Percentiles rank a stretch among this genome's conserved stretches.
Evolutionary conservation across 108 stramenopile species (phyloP).

Genomic region (Chaetoceros muelleri): DNA sequence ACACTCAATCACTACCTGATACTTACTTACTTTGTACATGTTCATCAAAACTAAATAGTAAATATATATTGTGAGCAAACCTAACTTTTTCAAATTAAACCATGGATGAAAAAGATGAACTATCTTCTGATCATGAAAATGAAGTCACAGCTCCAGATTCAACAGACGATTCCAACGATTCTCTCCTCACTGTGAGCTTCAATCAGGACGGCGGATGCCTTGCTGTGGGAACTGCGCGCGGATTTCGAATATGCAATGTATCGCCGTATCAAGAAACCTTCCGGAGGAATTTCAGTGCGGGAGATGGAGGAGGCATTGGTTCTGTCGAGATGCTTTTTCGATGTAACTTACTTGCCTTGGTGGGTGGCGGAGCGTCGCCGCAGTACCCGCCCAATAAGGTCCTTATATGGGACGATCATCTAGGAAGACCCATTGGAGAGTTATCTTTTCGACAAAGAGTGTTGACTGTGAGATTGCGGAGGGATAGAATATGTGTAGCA

Average conservation of each 20-base stretch:
- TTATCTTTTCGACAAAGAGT: constrained; percentile 86
- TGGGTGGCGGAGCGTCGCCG: constrained; percentile 83
- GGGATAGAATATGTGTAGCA: constrained; percentile 94
- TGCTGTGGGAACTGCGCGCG: constrained; percentile 80
- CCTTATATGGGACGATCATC: constrained; percentile 97
- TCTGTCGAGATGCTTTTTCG: constrained; percentile 98
- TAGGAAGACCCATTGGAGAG: constrained; percentile 90
- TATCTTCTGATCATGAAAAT: too few relatives aligned
- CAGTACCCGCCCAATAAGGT: constrained; percentile 94
- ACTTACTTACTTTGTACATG: too few relatives aligned
- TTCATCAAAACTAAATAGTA: too few relatives aligned
- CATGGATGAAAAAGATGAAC: too few relatives aligned
- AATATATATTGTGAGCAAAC: too few relatives aligned
- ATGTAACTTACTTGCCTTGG: constrained; percentile 95
- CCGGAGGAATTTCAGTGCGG: constrained; percentile 38
- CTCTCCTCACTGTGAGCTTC: constrained; percentile 61
- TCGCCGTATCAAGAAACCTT: constrained; percentile 89
- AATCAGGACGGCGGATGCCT: constrained; percentile 88
- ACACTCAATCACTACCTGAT: too few relatives aligned
- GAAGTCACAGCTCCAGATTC: neutral
- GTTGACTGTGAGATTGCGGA: constrained; percentile 77
- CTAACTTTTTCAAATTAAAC: too few relatives aligned
- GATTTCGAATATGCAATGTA: constrained; percentile 94
- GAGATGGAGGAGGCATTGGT: constrained; percentile 88
- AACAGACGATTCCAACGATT: constrained; percentile 17